Evolutionary conservation across 306 rosid species (phyloP), one percentile per base, ranked within the genome.

Genomic region (Lupinus albus): DNA sequence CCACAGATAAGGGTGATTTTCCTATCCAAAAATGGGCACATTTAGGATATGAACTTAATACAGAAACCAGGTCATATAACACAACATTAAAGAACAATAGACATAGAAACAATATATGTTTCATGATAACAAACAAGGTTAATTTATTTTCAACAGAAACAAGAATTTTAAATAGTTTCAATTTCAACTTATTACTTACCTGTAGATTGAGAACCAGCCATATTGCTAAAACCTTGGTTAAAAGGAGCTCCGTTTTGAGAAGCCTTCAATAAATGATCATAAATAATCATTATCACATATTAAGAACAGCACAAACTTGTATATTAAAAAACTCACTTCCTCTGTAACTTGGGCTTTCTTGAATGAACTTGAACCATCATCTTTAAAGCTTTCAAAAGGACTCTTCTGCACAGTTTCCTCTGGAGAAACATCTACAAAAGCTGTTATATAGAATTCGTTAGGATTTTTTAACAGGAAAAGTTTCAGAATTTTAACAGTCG

Each of bases 361-460:
- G 49, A 76, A 57, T 3, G 85, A 76, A 76, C 75, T 73, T 50
- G 81, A 32, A 60, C 77, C 86, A 16, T 69, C 74, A 75, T 86
- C 99, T 71, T 79, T 77, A 36, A 73, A 63, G 80, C 82, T 89
- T 80, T 86, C 90, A 68, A 88, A 91, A 14, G 87, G 80, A 83
- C 80, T 94, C 82, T 82, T 70, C 67, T 71, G 83, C 61, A 53
- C 79, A 17, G 87, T 82, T 84, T 88, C 99, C 68, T 86, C 97
- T 0, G 96, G 97, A 72, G 89, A 82, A 70, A 94, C 91, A 76
- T 94, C 99, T 72, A 88, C 97, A 82, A 94, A 94, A 79, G 88
- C 99, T 94, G 88, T 52, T 61, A 67, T 28, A 49, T 10, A 79
- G 50, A 73, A 41, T 55, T 50, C 8, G 51, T 80, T 42, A 75